Base-by-base conservation (phyloP, 495 filamentous ascomycete species). In the Xylaria bambusicola region DNA sequence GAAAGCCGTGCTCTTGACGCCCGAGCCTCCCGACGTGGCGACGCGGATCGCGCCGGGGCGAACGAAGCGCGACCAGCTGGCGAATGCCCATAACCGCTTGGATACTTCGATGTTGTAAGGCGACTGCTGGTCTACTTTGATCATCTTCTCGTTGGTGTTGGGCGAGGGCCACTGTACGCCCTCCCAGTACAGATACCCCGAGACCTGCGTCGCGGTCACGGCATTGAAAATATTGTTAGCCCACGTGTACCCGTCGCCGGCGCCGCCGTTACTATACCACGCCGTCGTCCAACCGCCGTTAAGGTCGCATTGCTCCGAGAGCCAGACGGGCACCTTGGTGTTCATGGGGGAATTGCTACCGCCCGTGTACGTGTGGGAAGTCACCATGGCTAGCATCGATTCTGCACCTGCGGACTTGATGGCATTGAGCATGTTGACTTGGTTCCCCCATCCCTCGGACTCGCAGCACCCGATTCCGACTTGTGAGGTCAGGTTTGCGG, bases 221-320 rank as follows among this genome's bases (percentile, higher is more conserved):
- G 74, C 75, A 29, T 66, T 71, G 53, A 77, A 78, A 56, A 86
- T 79, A 57, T 78, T 76, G 61, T 77, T 81, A 6, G 82, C 83
- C 82, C 80, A 84, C n/a, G 79, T 79, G 35, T 83, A 60, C 1
- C 82, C 83, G 27, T 85, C 83, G 46, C 76, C 77, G 1, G 71
- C 71, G 20, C 71, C 75, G 52, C 81, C 80, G 45, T 35, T 62
- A 12, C 56, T 26, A 67, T 80, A 80, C 79, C 82, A 86, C 5
- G 70, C 56, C 12, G 78, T 75, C 21, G 68, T 75, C 73, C 75
- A 81, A 15, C 55, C 62, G 23, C 74, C 76, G 56, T 77, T 74
- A 15, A 82, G 70, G 58, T 82, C 80, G 51, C 73, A 78, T 58
- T 78, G 71, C 62, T 75, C 74, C 2, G 68, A 70, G 24, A 75